phyloP scores from a whole-genome alignment of 2,329 filamentous ascomycete species.

The Ophiocordyceps sinensis region DNA sequence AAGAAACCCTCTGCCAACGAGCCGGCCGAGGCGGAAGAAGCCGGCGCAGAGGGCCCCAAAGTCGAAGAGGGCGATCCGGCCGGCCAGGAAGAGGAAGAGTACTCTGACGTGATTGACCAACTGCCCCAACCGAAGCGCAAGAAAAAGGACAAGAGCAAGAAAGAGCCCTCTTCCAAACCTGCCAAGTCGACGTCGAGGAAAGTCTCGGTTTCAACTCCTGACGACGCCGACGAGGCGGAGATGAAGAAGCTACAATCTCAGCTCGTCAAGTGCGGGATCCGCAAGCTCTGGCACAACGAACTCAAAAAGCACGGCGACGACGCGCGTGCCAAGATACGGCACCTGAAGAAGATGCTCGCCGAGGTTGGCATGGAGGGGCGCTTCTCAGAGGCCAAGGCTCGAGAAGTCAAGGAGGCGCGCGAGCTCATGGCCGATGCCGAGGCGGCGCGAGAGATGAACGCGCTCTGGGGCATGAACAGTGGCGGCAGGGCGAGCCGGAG shows the following conservation, averaged over 20 bases:
- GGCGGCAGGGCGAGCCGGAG: slow-evolving; percentile 26
- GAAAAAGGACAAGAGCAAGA: slow-evolving; percentile 29
- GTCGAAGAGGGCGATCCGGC: slow-evolving; percentile 8
- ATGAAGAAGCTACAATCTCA: slow-evolving; percentile 82
- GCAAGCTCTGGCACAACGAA: slow-evolving; percentile 82
- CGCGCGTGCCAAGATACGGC: slow-evolving; percentile 62
- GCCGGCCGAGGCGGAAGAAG: slow-evolving; percentile 7
- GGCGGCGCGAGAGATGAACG: slow-evolving; percentile 68
- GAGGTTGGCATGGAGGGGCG: slow-evolving; percentile 81
- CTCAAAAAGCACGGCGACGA: slow-evolving; percentile 61
- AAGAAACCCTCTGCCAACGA: slow-evolving; percentile 4
- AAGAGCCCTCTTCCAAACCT: slow-evolving; percentile 13
- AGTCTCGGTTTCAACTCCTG: slow-evolving; percentile 11
- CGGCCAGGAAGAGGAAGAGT: slow-evolving; percentile 22
- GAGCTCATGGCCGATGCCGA: slow-evolving; percentile 78
- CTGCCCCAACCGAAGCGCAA: slow-evolving; percentile 42
- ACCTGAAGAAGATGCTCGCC: slow-evolving; percentile 63
- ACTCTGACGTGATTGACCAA: slow-evolving; percentile 56
- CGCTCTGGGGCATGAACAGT: slow-evolving; percentile 52
- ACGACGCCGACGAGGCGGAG: slow-evolving; percentile 56
- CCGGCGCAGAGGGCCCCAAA: slow-evolving; percentile 6
- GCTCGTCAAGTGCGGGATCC: slow-evolving; percentile 78
- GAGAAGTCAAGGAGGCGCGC: slow-evolving; percentile 72
- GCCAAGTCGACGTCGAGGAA: slow-evolving; percentile 15
- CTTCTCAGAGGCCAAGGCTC: slow-evolving; percentile 72